phyloP scores from a whole-genome alignment of 2,329 filamentous ascomycete species.

The Ascochyta rabiei region DNA sequence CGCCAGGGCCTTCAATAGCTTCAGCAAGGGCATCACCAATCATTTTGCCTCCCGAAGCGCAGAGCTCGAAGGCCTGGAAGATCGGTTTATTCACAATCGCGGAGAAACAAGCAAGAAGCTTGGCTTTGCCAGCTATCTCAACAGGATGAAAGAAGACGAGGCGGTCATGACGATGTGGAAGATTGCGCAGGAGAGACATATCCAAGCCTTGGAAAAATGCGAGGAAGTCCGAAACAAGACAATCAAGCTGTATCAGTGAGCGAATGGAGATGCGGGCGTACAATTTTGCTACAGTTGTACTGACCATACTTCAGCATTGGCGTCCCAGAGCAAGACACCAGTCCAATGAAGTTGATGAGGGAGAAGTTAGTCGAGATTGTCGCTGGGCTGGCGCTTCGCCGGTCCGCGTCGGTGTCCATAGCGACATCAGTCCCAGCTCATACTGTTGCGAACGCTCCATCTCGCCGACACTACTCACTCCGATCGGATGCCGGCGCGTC shows the following conservation, averaged over 20 bases:
- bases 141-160: constrained; percentile 68
- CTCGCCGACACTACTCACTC: too few species aligned
- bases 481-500: not conserved
- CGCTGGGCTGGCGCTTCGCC: constrained; percentile 6
- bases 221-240: constrained; percentile 41
- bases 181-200: constrained; percentile 65
- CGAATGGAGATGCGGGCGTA: not conserved
- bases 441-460: too few species aligned
- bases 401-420: not conserved
- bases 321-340: not conserved
- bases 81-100: constrained; percentile 58
- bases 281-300: not conserved
- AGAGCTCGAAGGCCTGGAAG: constrained; percentile 50
- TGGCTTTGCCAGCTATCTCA: constrained; percentile 64
- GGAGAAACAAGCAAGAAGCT: constrained; percentile 57
- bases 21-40: constrained; percentile 60
- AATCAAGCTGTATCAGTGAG: constrained; percentile 34
- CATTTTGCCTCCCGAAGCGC: constrained; percentile 62
- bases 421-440: not conserved
- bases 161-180: constrained; percentile 67
- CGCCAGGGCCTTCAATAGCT: constrained; percentile 61
- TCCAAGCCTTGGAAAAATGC: constrained; percentile 56
- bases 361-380: constrained; percentile 8
- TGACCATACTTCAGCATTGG: constrained; percentile 1
- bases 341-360: constrained; percentile 12